These are phyloP conservation scores for Schoenoplectus tabernaemontani DNA, from an alignment of 202 grass and related monocot genomes.

Conservation along the genomic window DNA sequence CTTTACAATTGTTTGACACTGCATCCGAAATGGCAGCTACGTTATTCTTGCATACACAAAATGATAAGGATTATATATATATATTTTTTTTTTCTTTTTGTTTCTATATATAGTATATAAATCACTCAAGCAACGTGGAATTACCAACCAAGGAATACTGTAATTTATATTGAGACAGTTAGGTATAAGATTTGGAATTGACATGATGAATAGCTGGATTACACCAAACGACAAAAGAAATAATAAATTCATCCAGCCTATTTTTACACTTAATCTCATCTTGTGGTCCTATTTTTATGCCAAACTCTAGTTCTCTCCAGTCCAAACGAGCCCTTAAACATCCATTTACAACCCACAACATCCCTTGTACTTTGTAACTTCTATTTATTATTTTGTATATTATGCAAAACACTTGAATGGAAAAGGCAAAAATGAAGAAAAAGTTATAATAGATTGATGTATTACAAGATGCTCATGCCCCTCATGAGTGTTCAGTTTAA, in stretches of 20 bases:
- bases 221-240: conserved; percentile 15
- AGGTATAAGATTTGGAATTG: not conserved
- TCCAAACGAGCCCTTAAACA: not conserved
- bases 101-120: not conserved
- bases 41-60: not conserved
- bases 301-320: not conserved
- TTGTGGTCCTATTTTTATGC: not conserved
- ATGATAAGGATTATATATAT: not conserved
- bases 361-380: not conserved
- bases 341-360: not conserved
- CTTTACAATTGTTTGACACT: too few relatives aligned
- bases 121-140: too few relatives aligned
- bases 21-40: too few relatives aligned
- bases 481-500: not conserved
- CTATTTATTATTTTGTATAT: not conserved
- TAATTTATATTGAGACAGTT: not conserved
- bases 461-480: not conserved
- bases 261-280: not conserved
- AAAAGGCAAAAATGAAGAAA: too few relatives aligned
- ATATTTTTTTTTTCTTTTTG: not conserved
- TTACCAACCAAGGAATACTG: not conserved
- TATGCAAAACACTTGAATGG: not conserved
- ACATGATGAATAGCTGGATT: conserved; percentile 21
- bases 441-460: too few relatives aligned
- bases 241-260: conserved; percentile 13